These are phyloP conservation scores for Clarkia xantiana DNA, from an alignment of 345 rosid genomes.

Conservation along the genomic window DNA sequence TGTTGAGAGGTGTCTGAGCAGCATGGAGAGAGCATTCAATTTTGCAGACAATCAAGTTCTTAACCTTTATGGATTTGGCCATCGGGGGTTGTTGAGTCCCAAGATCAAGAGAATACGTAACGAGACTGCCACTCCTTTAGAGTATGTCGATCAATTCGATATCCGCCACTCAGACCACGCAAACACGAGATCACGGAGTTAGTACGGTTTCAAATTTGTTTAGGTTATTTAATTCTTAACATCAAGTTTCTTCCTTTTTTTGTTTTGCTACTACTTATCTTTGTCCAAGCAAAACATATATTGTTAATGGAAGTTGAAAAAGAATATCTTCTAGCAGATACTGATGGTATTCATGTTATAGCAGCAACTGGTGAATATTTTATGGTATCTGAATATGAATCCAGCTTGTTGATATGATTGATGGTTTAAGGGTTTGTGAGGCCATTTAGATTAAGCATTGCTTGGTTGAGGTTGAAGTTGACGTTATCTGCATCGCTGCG, in stretches of 20 bases:
- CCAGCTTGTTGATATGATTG: too few species aligned
- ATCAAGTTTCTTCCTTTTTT: not conserved
- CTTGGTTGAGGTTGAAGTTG: too few species aligned
- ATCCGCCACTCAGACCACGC: conserved; percentile 43
- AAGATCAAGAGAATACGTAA: conserved; percentile 83
- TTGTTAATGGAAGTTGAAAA: too few species aligned
- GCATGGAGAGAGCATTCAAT: conserved; percentile 95
- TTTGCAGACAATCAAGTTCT: conserved; percentile 94
- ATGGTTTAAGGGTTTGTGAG: too few species aligned
- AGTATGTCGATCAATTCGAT: conserved; percentile 61
- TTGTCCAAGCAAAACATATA: too few species aligned
- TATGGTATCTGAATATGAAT: too few species aligned
- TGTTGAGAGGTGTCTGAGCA: conserved; percentile 66
- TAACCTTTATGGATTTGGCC: conserved; percentile 73
- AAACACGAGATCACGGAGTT: conserved; percentile 6
- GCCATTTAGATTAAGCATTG: too few species aligned
- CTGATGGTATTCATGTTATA: too few species aligned
- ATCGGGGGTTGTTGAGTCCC: conserved; percentile 81
- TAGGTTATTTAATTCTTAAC: not conserved
- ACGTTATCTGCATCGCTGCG: too few species aligned
- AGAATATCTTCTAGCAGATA: too few species aligned
- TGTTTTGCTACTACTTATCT: not conserved
- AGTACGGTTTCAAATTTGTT: not conserved
- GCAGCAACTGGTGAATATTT: too few species aligned
- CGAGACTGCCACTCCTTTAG: conserved; percentile 59